A percentile compares a stretch with the other conserved stretches of the same genome.
phyloP scores from a whole-genome alignment of 352 stramenopile genomes.

The Phytophthora sojae region DNA sequence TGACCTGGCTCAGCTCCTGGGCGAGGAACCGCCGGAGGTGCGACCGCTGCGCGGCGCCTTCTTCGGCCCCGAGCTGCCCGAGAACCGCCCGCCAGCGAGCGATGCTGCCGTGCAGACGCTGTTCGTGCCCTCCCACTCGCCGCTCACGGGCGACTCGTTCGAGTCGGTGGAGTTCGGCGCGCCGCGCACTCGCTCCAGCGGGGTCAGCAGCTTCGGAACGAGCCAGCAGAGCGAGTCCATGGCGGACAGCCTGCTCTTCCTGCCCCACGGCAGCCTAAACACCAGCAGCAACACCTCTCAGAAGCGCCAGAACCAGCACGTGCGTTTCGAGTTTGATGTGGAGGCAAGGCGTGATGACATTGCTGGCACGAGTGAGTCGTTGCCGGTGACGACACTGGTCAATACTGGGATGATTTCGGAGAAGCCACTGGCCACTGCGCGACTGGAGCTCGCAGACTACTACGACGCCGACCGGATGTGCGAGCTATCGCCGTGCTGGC shows the following conservation, averaged over 20 bases:
- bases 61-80: constrained; percentile 28
- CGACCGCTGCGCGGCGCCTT: constrained; percentile 46
- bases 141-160: constrained; percentile 48
- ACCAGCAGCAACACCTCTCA: constrained; percentile 15
- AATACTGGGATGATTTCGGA: constrained; percentile 37
- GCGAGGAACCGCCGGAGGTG: constrained; percentile 46
- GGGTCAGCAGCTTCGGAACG: constrained; percentile 22
- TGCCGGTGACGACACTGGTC: constrained; percentile 43
- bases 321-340: constrained; percentile 29
- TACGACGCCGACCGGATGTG: constrained; percentile 72
- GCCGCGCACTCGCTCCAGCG: constrained; percentile 12
- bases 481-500: constrained; percentile 72
- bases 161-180: constrained; percentile 55
- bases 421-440: constrained; percentile 12
- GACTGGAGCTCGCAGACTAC: constrained; percentile 72
- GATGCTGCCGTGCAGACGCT: neutral
- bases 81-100: neutral
- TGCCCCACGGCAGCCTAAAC: constrained; percentile 35
- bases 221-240: constrained; percentile 60
- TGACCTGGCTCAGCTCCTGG: constrained; percentile 59
- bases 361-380: constrained; percentile 13
- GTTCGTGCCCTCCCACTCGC: constrained; percentile 27
- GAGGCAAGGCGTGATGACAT: constrained; percentile 17
- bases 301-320: constrained; percentile 20
- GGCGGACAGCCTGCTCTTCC: constrained; percentile 62